Conservation (phyloP, 495 filamentous ascomycete genomes). For the Cairneyella variabilis region DNA sequence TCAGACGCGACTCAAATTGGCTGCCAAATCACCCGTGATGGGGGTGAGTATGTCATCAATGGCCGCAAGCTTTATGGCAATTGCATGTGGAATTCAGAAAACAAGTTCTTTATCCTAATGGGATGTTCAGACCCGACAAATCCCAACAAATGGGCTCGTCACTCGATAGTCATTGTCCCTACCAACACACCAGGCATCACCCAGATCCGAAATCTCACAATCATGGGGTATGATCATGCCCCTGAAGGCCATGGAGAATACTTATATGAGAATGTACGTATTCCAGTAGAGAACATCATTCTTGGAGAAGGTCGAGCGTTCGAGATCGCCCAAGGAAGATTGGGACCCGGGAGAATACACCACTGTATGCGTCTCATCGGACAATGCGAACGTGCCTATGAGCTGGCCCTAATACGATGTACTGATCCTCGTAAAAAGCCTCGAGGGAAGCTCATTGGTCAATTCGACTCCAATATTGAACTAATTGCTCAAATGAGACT, state of each 20-base stretch:
- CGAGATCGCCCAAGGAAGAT: slow-evolving; percentile 39
- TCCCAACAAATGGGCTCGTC: slow-evolving; percentile 33
- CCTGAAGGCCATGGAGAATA: slow-evolving; percentile 41
- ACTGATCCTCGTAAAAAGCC: slow-evolving; percentile 36
- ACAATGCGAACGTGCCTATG: slow-evolving; percentile 36
- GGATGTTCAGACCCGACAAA: slow-evolving; percentile 37
- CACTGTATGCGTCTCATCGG: slow-evolving; percentile 40
- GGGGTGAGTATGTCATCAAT: slow-evolving; percentile 35
- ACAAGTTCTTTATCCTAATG: slow-evolving; percentile 39
- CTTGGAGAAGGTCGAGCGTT: slow-evolving; percentile 40
- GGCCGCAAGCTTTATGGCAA: slow-evolving; percentile 40
- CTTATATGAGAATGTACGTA: slow-evolving; percentile 36
- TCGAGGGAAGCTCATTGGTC: slow-evolving; percentile 34
- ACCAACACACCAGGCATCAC: slow-evolving; percentile 31
- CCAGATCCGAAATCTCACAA: slow-evolving; percentile 35
- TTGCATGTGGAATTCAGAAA: slow-evolving; percentile 31
- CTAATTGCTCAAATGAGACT: slow-evolving; percentile 36
- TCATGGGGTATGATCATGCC: slow-evolving; percentile 40
- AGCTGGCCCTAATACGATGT: slow-evolving; percentile 33
- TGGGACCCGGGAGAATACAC: slow-evolving; percentile 39
- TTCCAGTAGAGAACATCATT: slow-evolving; percentile 36
- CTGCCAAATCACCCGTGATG: slow-evolving; percentile 30
- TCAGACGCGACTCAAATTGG: slow-evolving; percentile 38
- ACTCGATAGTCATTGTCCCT: slow-evolving; percentile 36
- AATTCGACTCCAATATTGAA: slow-evolving; percentile 40